Evolutionary conservation across 495 filamentous ascomycete species (phyloP).

Genomic region (Aspergillus homomorphus): DNA sequence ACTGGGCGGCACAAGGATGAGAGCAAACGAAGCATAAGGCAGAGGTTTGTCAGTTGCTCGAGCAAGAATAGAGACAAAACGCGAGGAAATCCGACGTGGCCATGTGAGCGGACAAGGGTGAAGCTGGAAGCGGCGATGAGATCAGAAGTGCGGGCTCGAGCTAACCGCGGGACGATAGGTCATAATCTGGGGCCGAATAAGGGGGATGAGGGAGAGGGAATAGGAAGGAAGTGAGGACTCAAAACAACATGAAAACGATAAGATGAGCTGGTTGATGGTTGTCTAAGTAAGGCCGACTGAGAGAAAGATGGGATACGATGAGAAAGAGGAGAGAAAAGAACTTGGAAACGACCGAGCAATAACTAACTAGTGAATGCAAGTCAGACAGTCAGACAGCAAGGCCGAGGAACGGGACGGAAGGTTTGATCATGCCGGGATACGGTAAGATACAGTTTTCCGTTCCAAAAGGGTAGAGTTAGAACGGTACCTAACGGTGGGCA

Average conservation of each 20-base stretch:
- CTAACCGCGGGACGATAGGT: conserved; percentile 21
- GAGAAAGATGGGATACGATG: neutral
- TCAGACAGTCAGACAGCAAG: neutral
- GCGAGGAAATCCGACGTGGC: conserved; percentile 21
- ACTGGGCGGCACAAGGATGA: neutral
- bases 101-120: conserved; percentile 25
- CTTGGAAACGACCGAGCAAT: neutral
- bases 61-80: conserved; percentile 9
- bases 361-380: neutral
- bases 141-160: conserved; percentile 21
- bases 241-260: neutral
- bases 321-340: neutral
- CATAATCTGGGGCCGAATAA: conserved; percentile 6
- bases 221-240: conserved; percentile 9
- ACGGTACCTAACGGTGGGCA: no score
- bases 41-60: conserved; percentile 14
- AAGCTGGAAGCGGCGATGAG: conserved; percentile 25
- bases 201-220: conserved; percentile 12
- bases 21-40: conserved; percentile 6
- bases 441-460: neutral
- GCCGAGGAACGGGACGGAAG: neutral
- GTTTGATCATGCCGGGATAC: neutral
- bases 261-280: neutral
- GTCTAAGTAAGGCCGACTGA: neutral
- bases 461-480: no score